Evolutionary conservation across 2,329 filamentous ascomycete genomes (phyloP), one percentile per base, ranked within the genome.

Genomic region (Trichophyton simii): DNA sequence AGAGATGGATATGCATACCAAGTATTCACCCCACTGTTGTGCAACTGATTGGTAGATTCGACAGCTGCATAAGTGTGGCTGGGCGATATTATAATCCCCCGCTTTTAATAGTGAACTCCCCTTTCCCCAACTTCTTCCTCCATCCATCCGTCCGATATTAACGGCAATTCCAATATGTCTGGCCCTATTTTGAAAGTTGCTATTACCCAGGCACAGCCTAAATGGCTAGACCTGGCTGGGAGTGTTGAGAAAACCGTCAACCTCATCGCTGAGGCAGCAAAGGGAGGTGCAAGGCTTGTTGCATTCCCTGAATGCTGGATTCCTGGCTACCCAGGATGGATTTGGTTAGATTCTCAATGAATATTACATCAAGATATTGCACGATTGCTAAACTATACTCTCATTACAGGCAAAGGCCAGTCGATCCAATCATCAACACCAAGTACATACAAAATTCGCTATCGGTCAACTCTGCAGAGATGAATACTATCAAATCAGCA

Each of bases 181-280:
- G 55, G 55, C 31, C 34, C 55, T 44, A 11, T 42, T 58, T 31
- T 58, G 34, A 58, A 58, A 58, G 55, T 58, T n/a, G 55, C 55
- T 9, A 44, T 58, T 28, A 58, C 55, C 15, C 83, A 86, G 67
- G 78, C 79, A 4, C 83, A 86, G 69, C 82, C 83, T 0, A 77
- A 74, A 1, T 86, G 83, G 82, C 75, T 86, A 6, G 80, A 87
- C 66, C 76, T 86, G 1, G 72, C 78, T 6, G 79, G 69, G 0
- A 75, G 77, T 1, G 79, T 86, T 1, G 68, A 76, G 1, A 86
- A 86, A 68, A 84, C 83, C 6, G 80, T 81, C 65, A 67, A 71
- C 0, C 74, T 85, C 58, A 85, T 87, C 64, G 70, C 75, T 42
- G 78, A 83, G 65, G 84, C 84, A 0, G 79, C 79, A 0, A 64